A percentile compares a stretch with the other conserved stretches of the same genome.
phyloP scores from a whole-genome alignment of 768 basidiomycete genomes.

The Suillus occidentalis region DNA sequence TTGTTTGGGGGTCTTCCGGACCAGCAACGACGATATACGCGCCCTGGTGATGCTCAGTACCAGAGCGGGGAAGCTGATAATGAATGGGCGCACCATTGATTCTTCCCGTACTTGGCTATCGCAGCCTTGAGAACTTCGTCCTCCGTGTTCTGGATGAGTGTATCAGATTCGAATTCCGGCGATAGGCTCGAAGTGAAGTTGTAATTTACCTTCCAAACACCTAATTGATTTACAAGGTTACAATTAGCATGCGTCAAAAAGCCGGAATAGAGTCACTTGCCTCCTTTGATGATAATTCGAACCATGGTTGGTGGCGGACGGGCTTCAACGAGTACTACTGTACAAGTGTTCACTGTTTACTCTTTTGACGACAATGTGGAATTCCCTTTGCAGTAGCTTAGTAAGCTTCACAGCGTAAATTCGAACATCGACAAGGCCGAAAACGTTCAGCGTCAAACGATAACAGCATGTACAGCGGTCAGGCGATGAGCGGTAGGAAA shows the following conservation, averaged over 20 bases:
- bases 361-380: neutral
- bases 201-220: conserved; percentile 76
- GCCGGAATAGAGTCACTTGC: conserved; percentile 36
- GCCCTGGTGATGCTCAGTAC: conserved; percentile 55
- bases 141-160: conserved; percentile 73
- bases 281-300: conserved; percentile 91
- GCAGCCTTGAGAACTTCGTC: conserved; percentile 99
- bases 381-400: conserved; percentile 1
- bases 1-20: conserved; percentile 98
- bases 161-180: conserved; percentile 4
- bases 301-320: conserved; percentile 51
- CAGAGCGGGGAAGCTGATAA: conserved; percentile 10
- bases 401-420: neutral
- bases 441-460: neutral
- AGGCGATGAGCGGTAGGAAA: neutral
- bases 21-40: conserved; percentile 94
- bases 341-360: neutral
- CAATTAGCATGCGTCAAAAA: neutral
- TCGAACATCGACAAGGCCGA: no score
- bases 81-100: conserved; percentile 69
- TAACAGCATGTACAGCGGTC: neutral
- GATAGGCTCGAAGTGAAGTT: neutral
- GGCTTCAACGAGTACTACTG: neutral
- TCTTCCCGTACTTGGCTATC: conserved; percentile 96
- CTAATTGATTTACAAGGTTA: conserved; percentile 30